phyloP scores from a whole-genome alignment of 1,139 yeast genomes.

The Scheffersomyces titani region DNA sequence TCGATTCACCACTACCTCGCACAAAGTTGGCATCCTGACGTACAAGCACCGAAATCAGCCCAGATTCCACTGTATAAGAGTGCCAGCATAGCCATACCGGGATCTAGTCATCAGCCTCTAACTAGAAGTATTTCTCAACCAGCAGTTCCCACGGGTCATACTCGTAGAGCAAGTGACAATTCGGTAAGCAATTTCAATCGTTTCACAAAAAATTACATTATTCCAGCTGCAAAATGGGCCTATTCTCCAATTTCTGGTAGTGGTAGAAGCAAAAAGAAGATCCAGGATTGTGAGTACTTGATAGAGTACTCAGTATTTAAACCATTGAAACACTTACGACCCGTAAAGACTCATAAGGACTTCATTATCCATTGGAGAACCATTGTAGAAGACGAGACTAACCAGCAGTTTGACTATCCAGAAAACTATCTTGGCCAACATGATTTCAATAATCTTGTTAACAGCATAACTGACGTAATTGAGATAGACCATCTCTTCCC shows the following conservation, averaged over 20 bases:
- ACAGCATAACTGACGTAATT: conserved; percentile 44
- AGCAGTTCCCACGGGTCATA: not conserved
- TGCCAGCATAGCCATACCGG: not conserved
- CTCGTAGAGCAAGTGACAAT: not conserved
- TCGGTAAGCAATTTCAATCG: conserved; percentile 15
- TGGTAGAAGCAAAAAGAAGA: conserved; percentile 1
- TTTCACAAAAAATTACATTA: conserved; percentile 25
- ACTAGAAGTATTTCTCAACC: not conserved
- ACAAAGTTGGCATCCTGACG: not conserved
- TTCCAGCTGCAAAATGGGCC: conserved; percentile 27
- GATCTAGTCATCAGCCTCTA: not conserved
- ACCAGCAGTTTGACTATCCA: conserved; percentile 13
- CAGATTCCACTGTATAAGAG: not conserved
- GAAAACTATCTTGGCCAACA: conserved; percentile 28
- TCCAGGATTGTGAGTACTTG: conserved; percentile 18
- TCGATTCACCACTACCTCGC: not conserved
- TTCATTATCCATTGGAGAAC: conserved; percentile 14
- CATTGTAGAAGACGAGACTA: conserved; percentile 8
- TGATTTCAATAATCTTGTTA: conserved; percentile 38
- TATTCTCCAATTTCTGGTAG: conserved; percentile 13
- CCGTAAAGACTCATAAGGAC: conserved; percentile 19
- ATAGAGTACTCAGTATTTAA: conserved; percentile 57
- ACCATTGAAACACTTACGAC: conserved; percentile 27
- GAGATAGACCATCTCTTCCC: conserved; percentile 40
- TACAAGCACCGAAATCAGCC: not conserved